Percentiles rank a stretch among this genome's conserved stretches.
Conservation (phyloP, 2,329 filamentous ascomycete species). For the Aspergillus eucalypticola region DNA sequence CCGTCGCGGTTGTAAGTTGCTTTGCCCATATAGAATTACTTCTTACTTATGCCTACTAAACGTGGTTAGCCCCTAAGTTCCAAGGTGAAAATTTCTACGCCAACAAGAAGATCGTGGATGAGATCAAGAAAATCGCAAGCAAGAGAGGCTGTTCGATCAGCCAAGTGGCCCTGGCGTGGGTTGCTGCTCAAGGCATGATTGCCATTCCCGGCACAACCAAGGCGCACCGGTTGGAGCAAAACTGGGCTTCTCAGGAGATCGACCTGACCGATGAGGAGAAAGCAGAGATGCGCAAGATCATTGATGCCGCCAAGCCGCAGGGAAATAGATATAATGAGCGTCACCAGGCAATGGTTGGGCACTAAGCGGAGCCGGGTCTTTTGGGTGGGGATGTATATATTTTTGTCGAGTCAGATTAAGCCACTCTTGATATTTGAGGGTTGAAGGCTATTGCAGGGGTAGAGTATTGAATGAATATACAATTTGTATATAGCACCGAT, state of each 20-base stretch:
- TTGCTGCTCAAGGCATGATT: slow-evolving; percentile 45
- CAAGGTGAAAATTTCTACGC: slow-evolving; percentile 51
- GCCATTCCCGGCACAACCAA: slow-evolving; percentile 52
- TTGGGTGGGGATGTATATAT: not conserved
- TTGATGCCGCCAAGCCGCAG: slow-evolving; percentile 41
- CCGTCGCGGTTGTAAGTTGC: slow-evolving; percentile 37
- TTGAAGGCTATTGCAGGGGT: not conserved
- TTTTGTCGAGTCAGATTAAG: not conserved
- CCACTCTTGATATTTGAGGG: not conserved
- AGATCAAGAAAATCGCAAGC: slow-evolving; percentile 44
- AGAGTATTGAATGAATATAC: too few relatives aligned
- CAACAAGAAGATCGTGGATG: slow-evolving; percentile 45
- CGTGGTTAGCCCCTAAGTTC: slow-evolving; percentile 28
- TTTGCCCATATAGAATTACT: not conserved
- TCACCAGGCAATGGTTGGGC: slow-evolving; percentile 29
- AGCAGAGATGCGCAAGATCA: slow-evolving; percentile 41
- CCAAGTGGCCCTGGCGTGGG: slow-evolving; percentile 46
- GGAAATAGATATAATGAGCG: slow-evolving; percentile 38
- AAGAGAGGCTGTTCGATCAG: slow-evolving; percentile 36
- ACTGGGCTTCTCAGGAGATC: slow-evolving; percentile 41
- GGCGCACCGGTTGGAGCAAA: slow-evolving; percentile 41
- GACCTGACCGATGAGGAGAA: slow-evolving; percentile 42
- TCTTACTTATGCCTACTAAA: not conserved
- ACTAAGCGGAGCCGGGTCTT: slow-evolving; percentile 10
- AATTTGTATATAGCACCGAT: not conserved